A percentile compares a stretch with the other conserved stretches of the same genome.
phyloP scores from a whole-genome alignment of 495 filamentous ascomycete species.

The Saxophila tyrrhenica region DNA sequence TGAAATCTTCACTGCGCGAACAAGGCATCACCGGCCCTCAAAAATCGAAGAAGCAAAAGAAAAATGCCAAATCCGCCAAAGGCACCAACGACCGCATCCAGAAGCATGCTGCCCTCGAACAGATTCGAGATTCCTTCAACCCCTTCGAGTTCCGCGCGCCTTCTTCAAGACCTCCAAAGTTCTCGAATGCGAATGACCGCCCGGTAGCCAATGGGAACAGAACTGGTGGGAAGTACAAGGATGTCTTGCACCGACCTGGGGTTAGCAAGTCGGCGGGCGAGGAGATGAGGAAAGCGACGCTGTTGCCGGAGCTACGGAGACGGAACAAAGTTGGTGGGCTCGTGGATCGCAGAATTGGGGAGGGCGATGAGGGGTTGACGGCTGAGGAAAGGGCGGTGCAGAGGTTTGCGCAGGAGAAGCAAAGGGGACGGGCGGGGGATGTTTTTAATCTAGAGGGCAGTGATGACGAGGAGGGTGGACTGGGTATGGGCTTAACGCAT shows the following conservation, averaged over 20 bases:
- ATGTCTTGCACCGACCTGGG: conserved; percentile 55
- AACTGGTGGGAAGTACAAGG: conserved; percentile 39
- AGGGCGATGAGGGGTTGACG: conserved; percentile 87
- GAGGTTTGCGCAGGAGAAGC: conserved; percentile 75
- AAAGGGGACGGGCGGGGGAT: conserved; percentile 53
- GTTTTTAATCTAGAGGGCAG: conserved; percentile 87
- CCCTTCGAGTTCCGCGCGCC: conserved; percentile 84
- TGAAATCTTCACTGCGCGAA: conserved; percentile 78
- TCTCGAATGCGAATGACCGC: conserved; percentile 55
- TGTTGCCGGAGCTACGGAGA: conserved; percentile 73
- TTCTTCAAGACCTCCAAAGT: conserved; percentile 52
- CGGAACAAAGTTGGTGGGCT: conserved; percentile 87
- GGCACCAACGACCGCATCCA: conserved; percentile 57
- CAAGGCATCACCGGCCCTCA: conserved; percentile 81
- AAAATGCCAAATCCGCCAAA: conserved; percentile 54
- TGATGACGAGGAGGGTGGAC: conserved; percentile 47
- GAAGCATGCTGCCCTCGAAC: conserved; percentile 59
- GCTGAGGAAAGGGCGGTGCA: conserved; percentile 88
- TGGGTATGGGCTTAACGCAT: conserved; percentile 53
- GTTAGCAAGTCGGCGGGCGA: conserved; percentile 78
- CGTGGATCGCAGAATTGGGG: conserved; percentile 86
- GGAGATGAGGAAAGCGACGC: conserved; percentile 69
- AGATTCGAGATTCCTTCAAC: conserved; percentile 90
- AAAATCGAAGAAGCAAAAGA: conserved; percentile 83
- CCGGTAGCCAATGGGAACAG: conserved; percentile 27